Conservation (phyloP, 208 protist species). For the Crithidia mellificae region DNA sequence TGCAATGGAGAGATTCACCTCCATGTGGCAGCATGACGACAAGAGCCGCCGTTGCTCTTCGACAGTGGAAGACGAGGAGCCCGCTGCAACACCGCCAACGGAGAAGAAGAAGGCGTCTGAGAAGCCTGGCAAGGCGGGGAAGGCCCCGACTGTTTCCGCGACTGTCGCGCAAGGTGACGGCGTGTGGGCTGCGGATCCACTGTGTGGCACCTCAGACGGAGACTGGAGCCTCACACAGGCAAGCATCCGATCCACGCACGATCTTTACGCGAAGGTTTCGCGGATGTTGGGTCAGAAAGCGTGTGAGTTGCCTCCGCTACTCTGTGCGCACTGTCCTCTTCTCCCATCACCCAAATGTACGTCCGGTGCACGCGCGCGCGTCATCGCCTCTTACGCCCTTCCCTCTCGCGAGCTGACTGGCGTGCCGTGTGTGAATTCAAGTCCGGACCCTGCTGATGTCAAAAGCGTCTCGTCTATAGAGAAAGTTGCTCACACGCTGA, state of each 20-base stretch:
- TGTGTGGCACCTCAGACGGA: conserved; percentile 1
- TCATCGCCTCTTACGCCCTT: conserved; percentile 1
- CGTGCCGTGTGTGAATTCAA: background rate
- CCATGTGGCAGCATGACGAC: too few relatives aligned
- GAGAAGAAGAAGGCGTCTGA: too few relatives aligned
- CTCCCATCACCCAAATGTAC: background rate
- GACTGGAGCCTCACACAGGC: background rate
- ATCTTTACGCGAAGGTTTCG: background rate
- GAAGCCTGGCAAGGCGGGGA: too few relatives aligned
- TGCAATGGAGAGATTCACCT: too few relatives aligned
- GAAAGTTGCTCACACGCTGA: background rate
- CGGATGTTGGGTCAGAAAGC: background rate
- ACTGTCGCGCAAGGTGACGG: too few relatives aligned
- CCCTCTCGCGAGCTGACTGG: background rate
- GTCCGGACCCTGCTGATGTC: background rate
- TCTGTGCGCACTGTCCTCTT: background rate
- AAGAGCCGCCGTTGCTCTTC: too few relatives aligned
- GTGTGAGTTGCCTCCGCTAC: background rate
- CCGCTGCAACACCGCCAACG: too few relatives aligned
- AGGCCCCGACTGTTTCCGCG: too few relatives aligned
- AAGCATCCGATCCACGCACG: background rate
- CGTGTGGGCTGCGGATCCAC: background rate
- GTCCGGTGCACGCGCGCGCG: background rate
- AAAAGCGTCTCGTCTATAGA: background rate
- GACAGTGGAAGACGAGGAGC: too few relatives aligned